A percentile compares a stretch with the other conserved stretches of the same genome.
These are phyloP conservation scores for Parasarocladium wereldwijsianum DNA, from an alignment of 2,329 filamentous ascomycete species.

Conservation along the genomic window DNA sequence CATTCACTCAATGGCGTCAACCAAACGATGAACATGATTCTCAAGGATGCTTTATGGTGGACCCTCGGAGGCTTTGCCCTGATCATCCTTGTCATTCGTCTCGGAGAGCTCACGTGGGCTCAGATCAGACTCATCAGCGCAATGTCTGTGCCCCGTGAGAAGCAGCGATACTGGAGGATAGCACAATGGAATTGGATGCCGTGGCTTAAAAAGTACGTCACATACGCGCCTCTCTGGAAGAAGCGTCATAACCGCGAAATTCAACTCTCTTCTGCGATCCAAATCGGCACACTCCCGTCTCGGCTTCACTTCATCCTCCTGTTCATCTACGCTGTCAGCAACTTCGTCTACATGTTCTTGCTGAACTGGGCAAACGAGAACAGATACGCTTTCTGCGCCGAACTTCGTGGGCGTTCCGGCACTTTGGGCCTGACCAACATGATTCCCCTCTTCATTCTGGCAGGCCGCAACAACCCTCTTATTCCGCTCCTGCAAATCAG, in stretches of 20 bases:
- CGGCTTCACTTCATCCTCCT: conserved; percentile 47
- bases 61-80: conserved; percentile 41
- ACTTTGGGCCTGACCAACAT: conserved; percentile 79
- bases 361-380: conserved; percentile 45
- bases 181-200: conserved; percentile 48
- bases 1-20: conserved; percentile 45
- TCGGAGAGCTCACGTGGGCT: conserved; percentile 37
- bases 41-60: conserved; percentile 45
- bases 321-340: conserved; percentile 41
- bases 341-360: conserved; percentile 45
- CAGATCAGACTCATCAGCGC: conserved; percentile 44
- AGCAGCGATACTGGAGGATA: conserved; percentile 44
- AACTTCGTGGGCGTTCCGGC: conserved; percentile 75
- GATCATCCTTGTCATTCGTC: conserved; percentile 35
- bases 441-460: conserved; percentile 78
- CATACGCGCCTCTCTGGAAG: conserved; percentile 45
- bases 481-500: conserved; percentile 71
- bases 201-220: conserved; percentile 43
- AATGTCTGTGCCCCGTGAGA: conserved; percentile 35
- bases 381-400: conserved; percentile 54
- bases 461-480: conserved; percentile 83
- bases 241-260: conserved; percentile 57
- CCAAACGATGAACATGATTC: conserved; percentile 40
- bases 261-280: conserved; percentile 42
- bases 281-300: conserved; percentile 49